These are phyloP conservation scores for Sphagnurus paluster DNA, from an alignment of 1,284 basidiomycete genomes.

Conservation along the genomic window DNA sequence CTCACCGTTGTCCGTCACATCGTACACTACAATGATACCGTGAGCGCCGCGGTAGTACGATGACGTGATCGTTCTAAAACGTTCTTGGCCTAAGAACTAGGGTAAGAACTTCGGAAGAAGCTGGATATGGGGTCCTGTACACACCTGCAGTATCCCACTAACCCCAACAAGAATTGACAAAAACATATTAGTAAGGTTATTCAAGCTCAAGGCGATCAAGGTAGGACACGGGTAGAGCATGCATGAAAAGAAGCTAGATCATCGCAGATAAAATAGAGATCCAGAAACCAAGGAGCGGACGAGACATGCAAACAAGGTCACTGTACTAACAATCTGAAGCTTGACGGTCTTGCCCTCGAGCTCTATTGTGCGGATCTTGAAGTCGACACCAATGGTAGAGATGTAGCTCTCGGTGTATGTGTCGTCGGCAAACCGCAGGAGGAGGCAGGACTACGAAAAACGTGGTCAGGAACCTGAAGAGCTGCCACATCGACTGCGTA, in stretches of 20 bases:
- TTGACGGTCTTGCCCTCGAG: constrained; percentile 99
- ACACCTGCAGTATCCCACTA: constrained; percentile 96
- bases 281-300: constrained; percentile 2
- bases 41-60: constrained; percentile 97
- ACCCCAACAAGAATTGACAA: constrained; percentile 18
- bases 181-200: constrained; percentile 18
- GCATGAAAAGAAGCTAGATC: neutral
- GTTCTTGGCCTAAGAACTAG: constrained; percentile 75
- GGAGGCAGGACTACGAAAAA: constrained; percentile 81
- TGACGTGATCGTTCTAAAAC: constrained; percentile 97
- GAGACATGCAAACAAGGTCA: constrained; percentile 11
- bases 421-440: constrained; percentile 98
- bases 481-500: constrained; percentile 34
- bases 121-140: constrained; percentile 8
- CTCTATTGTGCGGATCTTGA: constrained; percentile 99
- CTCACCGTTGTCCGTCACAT: constrained; percentile 95
- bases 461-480: constrained; percentile 21
- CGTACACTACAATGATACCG: constrained; percentile 98
- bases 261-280: neutral
- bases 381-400: constrained; percentile 98
- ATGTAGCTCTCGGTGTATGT: constrained; percentile 99
- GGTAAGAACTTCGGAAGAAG: constrained; percentile 9
- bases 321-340: constrained; percentile 90
- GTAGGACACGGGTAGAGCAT: too few relatives aligned
- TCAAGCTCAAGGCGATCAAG: constrained; percentile 3